Evolutionary conservation across 2,329 filamentous ascomycete species (phyloP).

Genomic region (Alternaria atra): DNA sequence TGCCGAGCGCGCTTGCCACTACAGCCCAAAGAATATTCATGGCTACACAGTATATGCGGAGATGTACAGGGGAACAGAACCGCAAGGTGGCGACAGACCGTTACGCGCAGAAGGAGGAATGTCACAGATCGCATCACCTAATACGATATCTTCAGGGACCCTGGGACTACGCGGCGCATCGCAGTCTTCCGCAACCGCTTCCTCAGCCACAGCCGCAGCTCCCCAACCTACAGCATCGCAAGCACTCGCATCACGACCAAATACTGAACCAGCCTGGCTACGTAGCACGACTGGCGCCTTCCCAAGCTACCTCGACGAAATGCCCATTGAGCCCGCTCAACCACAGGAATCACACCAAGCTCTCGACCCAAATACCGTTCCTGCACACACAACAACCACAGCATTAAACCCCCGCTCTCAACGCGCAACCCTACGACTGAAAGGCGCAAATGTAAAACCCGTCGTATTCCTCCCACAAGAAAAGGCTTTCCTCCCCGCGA

Average conservation of each 20-base stretch:
- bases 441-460: slow-evolving; percentile 48
- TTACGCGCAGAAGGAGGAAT: slow-evolving; percentile 50
- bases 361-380: slow-evolving; percentile 25
- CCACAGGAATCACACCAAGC: slow-evolving; percentile 46
- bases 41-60: slow-evolving; percentile 60
- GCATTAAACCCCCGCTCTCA: slow-evolving; percentile 31
- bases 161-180: slow-evolving; percentile 32
- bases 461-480: slow-evolving; percentile 55
- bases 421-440: slow-evolving; percentile 40
- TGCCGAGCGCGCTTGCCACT: slow-evolving; percentile 59
- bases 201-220: slow-evolving; percentile 53
- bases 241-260: slow-evolving; percentile 26
- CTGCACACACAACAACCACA: slow-evolving; percentile 29
- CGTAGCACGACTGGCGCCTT: slow-evolving; percentile 35
- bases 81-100: slow-evolving; percentile 53
- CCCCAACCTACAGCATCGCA: slow-evolving; percentile 28
- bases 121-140: slow-evolving; percentile 46
- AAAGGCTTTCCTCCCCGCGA: slow-evolving; percentile 57
- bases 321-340: slow-evolving; percentile 10
- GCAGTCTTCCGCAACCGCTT: slow-evolving; percentile 51
- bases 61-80: slow-evolving; percentile 56
- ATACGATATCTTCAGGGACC: slow-evolving; percentile 46
- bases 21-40: slow-evolving; percentile 58
- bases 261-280: slow-evolving; percentile 30
- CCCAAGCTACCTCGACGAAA: slow-evolving; percentile 32